A percentile compares a stretch with the other conserved stretches of the same genome.
These are phyloP conservation scores for Chaetomium fimeti DNA, from an alignment of 495 filamentous ascomycete species.

Conservation along the genomic window DNA sequence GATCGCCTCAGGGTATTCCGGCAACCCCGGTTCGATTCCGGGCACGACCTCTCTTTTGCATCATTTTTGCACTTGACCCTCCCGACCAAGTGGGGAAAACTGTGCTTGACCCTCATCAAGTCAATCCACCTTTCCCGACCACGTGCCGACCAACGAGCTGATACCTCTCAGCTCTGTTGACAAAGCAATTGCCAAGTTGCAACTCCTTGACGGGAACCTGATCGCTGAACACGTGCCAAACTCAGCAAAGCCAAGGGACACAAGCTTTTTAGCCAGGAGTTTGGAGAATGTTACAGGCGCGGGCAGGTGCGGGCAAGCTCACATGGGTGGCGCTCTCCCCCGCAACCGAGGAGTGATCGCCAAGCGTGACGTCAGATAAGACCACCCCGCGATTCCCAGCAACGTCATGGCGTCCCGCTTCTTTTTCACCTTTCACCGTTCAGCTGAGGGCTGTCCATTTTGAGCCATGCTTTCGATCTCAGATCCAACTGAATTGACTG, in stretches of 20 bases:
- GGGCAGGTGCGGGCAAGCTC: no score
- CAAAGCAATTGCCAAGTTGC: neutral
- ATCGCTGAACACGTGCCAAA: neutral
- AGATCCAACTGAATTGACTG: neutral
- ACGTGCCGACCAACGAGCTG: neutral
- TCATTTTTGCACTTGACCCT: neutral
- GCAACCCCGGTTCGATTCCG: slow-evolving; percentile 32
- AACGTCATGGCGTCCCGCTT: slow-evolving; percentile 14
- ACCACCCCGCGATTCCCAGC: neutral
- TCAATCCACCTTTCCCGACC: no score
- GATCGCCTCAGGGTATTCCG: slow-evolving; percentile 21
- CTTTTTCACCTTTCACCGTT: no score
- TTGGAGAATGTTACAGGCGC: no score
- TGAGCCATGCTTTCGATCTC: neutral
- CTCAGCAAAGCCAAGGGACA: slow-evolving; percentile 1
- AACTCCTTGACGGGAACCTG: neutral
- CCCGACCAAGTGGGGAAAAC: neutral
- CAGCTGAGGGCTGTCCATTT: no score
- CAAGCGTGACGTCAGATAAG: slow-evolving; percentile 9
- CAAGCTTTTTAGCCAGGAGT: neutral
- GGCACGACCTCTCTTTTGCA: slow-evolving; percentile 25
- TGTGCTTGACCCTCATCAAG: no score
- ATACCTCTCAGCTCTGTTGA: neutral
- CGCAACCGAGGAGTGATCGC: neutral
- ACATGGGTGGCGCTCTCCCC: neutral